Percentiles rank a stretch among this genome's conserved stretches.
Conservation (phyloP, 805 yeast species). For the Ogataea ganodermae region DNA sequence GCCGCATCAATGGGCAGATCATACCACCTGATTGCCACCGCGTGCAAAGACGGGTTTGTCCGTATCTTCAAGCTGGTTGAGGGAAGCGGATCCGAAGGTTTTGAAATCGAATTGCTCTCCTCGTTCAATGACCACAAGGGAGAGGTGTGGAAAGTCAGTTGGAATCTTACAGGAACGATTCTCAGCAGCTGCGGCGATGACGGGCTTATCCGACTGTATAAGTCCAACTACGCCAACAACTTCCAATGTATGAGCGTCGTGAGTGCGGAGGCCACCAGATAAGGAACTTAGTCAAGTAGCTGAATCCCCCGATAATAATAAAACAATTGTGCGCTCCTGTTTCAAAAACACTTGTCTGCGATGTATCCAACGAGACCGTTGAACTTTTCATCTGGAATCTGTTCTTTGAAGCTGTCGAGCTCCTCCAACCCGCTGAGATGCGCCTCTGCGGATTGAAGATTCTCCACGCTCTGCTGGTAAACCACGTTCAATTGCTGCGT, state of each 20-base stretch:
- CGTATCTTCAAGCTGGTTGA: constrained; percentile 78
- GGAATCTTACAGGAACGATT: constrained; percentile 94
- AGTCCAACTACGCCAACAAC: constrained; percentile 78
- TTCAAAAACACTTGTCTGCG: constrained; percentile 15
- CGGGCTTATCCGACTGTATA: constrained; percentile 90
- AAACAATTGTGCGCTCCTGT: background rate
- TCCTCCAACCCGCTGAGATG: constrained; percentile 14
- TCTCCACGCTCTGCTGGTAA: constrained; percentile 10
- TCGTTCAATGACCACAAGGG: constrained; percentile 37
- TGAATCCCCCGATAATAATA: background rate
- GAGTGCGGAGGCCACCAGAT: constrained; percentile 47
- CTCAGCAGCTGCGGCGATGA: constrained; percentile 95
- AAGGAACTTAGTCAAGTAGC: background rate
- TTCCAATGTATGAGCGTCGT: constrained; percentile 91
- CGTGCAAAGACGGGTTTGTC: constrained; percentile 91
- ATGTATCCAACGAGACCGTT: constrained; percentile 23
- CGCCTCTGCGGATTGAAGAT: constrained; percentile 12
- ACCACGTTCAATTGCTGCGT: constrained; percentile 13
- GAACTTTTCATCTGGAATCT: constrained; percentile 21
- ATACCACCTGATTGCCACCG: constrained; percentile 88
- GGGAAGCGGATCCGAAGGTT: constrained; percentile 19
- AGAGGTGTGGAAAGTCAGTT: constrained; percentile 91
- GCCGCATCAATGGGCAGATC: constrained; percentile 95
- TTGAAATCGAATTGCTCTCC: constrained; percentile 29
- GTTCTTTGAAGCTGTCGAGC: constrained; percentile 19